phyloP scores from a whole-genome alignment of 2,329 filamentous ascomycete species.

The Chaetothyriales sp. region DNA sequence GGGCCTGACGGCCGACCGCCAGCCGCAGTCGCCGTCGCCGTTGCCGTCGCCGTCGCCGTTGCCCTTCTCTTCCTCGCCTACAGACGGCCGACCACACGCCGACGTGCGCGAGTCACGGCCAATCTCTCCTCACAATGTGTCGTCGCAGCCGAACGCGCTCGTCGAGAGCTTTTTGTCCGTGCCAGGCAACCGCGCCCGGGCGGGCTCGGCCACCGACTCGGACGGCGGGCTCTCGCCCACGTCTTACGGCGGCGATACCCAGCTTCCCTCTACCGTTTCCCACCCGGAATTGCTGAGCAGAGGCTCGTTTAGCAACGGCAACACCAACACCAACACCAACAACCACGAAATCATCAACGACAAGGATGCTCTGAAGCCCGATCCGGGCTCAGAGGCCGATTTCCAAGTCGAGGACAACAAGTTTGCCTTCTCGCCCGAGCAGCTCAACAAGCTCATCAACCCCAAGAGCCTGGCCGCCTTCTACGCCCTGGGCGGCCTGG shows the following conservation, averaged over 20 bases:
- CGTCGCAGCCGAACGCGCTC: constrained; percentile 42
- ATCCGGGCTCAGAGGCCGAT: constrained; percentile 57
- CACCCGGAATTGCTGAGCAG: constrained; percentile 30
- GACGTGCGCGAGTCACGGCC: constrained; percentile 49
- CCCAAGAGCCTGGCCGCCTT: constrained; percentile 66
- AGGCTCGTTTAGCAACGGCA: constrained; percentile 2
- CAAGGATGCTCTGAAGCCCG: constrained; percentile 51
- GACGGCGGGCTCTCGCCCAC: constrained; percentile 33
- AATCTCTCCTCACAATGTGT: constrained; percentile 54
- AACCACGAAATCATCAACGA: constrained; percentile 43
- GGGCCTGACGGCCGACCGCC: constrained; percentile 20
- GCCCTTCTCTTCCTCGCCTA: constrained; percentile 26
- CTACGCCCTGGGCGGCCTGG: constrained; percentile 58
- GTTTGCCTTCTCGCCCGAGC: constrained; percentile 61
- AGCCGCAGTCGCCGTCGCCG: constrained; percentile 20
- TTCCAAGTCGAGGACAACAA: constrained; percentile 55
- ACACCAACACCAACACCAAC: constrained; percentile 18
- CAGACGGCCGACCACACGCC: constrained; percentile 39
- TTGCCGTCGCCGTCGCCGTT: no score
- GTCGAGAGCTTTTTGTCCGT: constrained; percentile 48
- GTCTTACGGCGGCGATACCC: constrained; percentile 41
- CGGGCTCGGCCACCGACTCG: constrained; percentile 50
- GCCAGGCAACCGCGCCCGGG: constrained; percentile 48
- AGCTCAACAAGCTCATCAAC: constrained; percentile 63
- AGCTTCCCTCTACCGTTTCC: constrained; percentile 32